Evolutionary conservation across 202 grass and related monocot genomes (phyloP), one percentile per base, ranked within the genome.

Genomic region (Musa balbisiana): DNA sequence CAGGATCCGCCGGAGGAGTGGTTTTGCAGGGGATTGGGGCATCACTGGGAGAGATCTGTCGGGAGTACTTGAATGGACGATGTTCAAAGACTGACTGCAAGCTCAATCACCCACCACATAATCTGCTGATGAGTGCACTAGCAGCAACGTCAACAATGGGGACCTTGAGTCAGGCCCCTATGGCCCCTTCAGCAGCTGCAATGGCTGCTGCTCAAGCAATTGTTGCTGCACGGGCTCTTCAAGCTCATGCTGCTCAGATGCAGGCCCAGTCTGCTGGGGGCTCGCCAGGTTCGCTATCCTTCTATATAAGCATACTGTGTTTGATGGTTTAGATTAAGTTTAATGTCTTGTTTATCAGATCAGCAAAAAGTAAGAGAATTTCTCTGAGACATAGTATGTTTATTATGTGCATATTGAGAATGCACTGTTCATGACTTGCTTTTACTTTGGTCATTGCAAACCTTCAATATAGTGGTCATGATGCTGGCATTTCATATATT

Each of bases 161-260:
- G 43, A 82, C 83, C 3, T 83, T 98, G 27, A 82, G 85, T 55
- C 83, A 82, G 13, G 81, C 83, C 0, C 90, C 87, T 60, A 85
- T 98, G 89, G 91, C 88, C 8, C 91, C 95, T 49, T 98, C 95
- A 0, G 95, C 95, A 1, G 95, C 91, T 51, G 95, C 95, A 59
- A 98, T 94, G 95, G 91, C 95, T 43, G 91, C 91, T 9, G 95
- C 95, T 51, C 95, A 98, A 82, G 95, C 95, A 53, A 98, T 98
- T 73, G 90, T 98, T 84, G 95, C 95, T 60, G 87, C 95, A 10
- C 87, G 91, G 72, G 86, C 91, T 22, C 83, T 98, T 62, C 89
- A 94, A 87, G 91, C 89, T 51, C 95, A 98, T 78, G 91, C 85
- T 72, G 82, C 87, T 2, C 88, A 97, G 77, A 86, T 92, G 80